Evolutionary conservation across 768 basidiomycete species (phyloP).

Genomic region (Boletellus sp.): DNA sequence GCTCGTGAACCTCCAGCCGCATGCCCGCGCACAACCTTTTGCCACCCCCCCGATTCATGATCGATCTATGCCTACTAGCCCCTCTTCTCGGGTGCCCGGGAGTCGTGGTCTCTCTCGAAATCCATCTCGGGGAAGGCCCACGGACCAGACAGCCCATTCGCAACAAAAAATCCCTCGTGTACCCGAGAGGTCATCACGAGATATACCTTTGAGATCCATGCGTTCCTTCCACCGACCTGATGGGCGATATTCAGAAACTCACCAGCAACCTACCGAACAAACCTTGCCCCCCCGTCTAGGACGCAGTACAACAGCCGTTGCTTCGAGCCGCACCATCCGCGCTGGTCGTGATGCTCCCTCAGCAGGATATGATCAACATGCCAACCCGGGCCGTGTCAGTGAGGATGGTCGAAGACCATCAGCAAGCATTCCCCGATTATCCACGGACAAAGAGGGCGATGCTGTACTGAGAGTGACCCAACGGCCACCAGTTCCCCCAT

Average conservation of each 20-base stretch:
- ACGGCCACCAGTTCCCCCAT: conserved; percentile 38
- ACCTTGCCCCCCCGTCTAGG: conserved; percentile 28
- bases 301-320: conserved; percentile 35
- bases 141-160: conserved; percentile 9
- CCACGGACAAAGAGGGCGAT: conserved; percentile 23
- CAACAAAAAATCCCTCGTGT: conserved; percentile 23
- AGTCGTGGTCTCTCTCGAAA: conserved; percentile 17
- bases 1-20: conserved; percentile 48
- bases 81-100: conserved; percentile 11
- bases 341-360: conserved; percentile 14
- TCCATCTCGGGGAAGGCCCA: conserved; percentile 18
- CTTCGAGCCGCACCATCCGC: conserved; percentile 10
- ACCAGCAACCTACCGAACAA: conserved; percentile 32
- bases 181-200: conserved; percentile 18
- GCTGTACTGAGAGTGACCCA: conserved; percentile 23
- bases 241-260: conserved; percentile 33
- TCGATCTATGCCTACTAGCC: conserved; percentile 2
- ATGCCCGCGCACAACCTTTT: conserved; percentile 13
- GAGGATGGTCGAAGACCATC: conserved; percentile 27
- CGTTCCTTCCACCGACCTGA: conserved; percentile 61
- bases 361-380: conserved; percentile 15
- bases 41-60: conserved; percentile 11
- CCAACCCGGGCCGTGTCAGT: conserved; percentile 22
- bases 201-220: conserved; percentile 41
- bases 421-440: conserved; percentile 16